Evolutionary conservation across 2,329 filamentous ascomycete species (phyloP).

Genomic region (Hypoxylon rubiginosum): DNA sequence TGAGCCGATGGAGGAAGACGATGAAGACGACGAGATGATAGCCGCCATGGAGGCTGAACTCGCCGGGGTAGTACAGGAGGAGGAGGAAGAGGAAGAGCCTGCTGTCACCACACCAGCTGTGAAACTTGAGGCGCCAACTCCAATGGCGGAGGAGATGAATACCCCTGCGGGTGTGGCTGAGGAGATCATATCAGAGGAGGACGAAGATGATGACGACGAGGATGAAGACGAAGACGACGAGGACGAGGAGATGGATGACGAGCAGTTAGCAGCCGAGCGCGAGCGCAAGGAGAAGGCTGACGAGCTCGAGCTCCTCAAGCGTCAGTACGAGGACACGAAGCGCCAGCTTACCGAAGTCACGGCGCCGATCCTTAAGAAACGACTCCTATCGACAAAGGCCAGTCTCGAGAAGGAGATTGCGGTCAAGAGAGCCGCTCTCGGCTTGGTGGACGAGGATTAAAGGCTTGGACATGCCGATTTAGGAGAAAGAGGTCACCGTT

Average conservation of each 20-base stretch:
- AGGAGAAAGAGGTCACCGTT: background rate
- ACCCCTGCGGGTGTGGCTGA: slow-evolving; percentile 61
- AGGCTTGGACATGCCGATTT: slow-evolving; percentile 2
- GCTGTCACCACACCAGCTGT: slow-evolving; percentile 59
- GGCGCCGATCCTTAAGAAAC: slow-evolving; percentile 64
- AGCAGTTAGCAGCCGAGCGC: slow-evolving; percentile 65
- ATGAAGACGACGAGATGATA: slow-evolving; percentile 56
- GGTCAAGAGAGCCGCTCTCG: slow-evolving; percentile 52
- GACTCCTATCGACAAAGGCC: slow-evolving; percentile 65
- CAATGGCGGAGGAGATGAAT: slow-evolving; percentile 59
- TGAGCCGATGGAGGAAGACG: slow-evolving; percentile 49
- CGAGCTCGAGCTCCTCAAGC: slow-evolving; percentile 58
- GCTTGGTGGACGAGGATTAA: slow-evolving; percentile 51
- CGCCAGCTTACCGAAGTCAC: slow-evolving; percentile 60
- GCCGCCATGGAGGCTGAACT: slow-evolving; percentile 67
- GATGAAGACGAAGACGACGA: slow-evolving; percentile 62
- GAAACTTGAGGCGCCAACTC: slow-evolving; percentile 60
- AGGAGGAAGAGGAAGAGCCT: slow-evolving; percentile 38
- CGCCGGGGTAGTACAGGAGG: slow-evolving; percentile 48
- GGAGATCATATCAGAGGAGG: slow-evolving; percentile 61
- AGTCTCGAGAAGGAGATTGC: slow-evolving; percentile 58
- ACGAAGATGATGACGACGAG: slow-evolving; percentile 60
- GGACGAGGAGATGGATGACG: slow-evolving; percentile 69
- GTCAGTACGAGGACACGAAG: slow-evolving; percentile 53
- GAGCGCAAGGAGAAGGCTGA: slow-evolving; percentile 66